phyloP scores from a whole-genome alignment of 2,329 filamentous ascomycete species.

The Penicillium palitans region DNA sequence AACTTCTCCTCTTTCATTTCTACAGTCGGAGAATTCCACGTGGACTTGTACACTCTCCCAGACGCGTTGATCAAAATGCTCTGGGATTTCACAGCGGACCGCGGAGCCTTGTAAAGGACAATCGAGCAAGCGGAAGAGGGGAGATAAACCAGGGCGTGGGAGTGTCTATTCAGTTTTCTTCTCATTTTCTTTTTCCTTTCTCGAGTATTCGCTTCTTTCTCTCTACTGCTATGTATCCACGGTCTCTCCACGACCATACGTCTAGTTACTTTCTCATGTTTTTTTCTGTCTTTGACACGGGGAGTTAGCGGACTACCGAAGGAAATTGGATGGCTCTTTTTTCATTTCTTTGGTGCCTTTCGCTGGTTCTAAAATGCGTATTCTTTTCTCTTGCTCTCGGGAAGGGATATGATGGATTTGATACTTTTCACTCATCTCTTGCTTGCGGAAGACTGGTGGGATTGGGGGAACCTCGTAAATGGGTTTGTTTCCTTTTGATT shows the following conservation, averaged over 20 bases:
- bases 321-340: slow-evolving; percentile 21
- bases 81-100: slow-evolving; percentile 75
- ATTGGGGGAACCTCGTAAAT: neutral
- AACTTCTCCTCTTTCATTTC: slow-evolving; percentile 27
- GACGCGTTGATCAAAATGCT: slow-evolving; percentile 87
- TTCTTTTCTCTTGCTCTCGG: neutral
- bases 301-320: slow-evolving; percentile 23
- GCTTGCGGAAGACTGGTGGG: neutral
- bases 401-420: neutral
- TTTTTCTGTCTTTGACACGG: slow-evolving; percentile 14
- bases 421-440: neutral
- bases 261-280: slow-evolving; percentile 11
- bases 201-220: slow-evolving; percentile 5
- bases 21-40: slow-evolving; percentile 91
- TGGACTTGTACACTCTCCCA: slow-evolving; percentile 96
- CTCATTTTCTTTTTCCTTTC: slow-evolving; percentile 10
- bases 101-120: slow-evolving; percentile 37
- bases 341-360: slow-evolving; percentile 1
- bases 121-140: neutral
- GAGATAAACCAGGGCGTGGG: neutral
- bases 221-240: slow-evolving; percentile 1
- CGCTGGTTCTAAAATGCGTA: neutral
- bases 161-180: slow-evolving; percentile 9
- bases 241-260: slow-evolving; percentile 4
- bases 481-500: neutral